Evolutionary conservation across 2,329 filamentous ascomycete genomes (phyloP).

Genomic region (Sclerotinia borealis): DNA sequence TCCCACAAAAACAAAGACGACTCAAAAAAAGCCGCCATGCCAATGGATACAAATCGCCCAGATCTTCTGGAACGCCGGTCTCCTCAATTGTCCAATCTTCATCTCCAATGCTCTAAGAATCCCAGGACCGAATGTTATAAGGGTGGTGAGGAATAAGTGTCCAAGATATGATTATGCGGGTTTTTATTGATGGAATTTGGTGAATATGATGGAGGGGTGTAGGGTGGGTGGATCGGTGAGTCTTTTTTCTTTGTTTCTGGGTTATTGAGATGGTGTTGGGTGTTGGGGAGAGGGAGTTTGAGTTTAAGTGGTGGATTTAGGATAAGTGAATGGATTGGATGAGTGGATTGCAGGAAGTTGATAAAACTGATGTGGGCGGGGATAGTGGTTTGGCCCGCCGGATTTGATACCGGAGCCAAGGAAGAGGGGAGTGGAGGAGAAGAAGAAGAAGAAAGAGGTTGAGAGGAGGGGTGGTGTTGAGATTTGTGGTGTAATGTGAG

Average conservation of each 20-base stretch:
- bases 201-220: constrained; percentile 7
- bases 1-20: background rate
- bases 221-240: constrained; percentile 1
- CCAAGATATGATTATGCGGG: background rate
- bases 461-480: background rate
- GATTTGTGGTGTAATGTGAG: constrained; percentile 8
- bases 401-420: background rate
- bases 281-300: background rate
- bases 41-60: constrained; percentile 9
- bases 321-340: background rate
- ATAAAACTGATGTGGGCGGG: background rate
- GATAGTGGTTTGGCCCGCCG: constrained; percentile 11
- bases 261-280: background rate
- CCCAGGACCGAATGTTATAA: background rate
- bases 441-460: no score
- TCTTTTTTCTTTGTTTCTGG: background rate
- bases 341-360: background rate
- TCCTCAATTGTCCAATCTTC: constrained; percentile 4
- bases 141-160: background rate
- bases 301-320: no score
- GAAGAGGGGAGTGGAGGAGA: background rate
- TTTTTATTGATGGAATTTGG: constrained; percentile 4
- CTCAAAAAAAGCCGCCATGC: background rate
- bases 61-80: background rate
- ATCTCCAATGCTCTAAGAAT: constrained; percentile 1